phyloP scores from a whole-genome alignment of 495 filamentous ascomycete genomes.

The Geopyxis carbonaria region DNA sequence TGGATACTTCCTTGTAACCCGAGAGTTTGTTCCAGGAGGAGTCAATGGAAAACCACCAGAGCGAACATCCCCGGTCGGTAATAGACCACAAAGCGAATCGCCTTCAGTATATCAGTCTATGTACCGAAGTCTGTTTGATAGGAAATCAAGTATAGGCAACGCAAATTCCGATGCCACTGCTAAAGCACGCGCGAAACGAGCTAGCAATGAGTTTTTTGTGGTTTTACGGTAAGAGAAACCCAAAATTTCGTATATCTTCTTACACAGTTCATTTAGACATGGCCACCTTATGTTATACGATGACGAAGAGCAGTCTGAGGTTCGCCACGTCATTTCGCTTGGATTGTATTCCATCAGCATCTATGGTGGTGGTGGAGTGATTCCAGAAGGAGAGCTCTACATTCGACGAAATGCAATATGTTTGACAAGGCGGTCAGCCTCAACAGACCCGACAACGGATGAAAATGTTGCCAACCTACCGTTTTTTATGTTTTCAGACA shows the following conservation, averaged over 20 bases:
- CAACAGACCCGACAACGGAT: conserved; percentile 36
- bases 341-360: conserved; percentile 74
- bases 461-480: conserved; percentile 43
- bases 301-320: conserved; percentile 73
- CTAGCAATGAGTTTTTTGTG: conserved; percentile 85
- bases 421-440: conserved; percentile 51
- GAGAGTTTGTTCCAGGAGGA: conserved; percentile 78
- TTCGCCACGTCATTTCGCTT: conserved; percentile 84
- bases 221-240: conserved; percentile 48
- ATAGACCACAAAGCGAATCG: conserved; percentile 28
- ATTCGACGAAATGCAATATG: conserved; percentile 91
- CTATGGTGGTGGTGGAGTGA: conserved; percentile 62
- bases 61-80: conserved; percentile 59
- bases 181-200: conserved; percentile 48
- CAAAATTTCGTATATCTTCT: conserved; percentile 5
- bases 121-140: conserved; percentile 90
- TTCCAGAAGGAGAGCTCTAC: conserved; percentile 83
- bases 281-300: conserved; percentile 96
- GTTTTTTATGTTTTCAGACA: conserved; percentile 87
- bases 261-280: conserved; percentile 42
- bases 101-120: conserved; percentile 93
- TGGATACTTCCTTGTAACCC: conserved; percentile 86
- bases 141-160: conserved; percentile 40
- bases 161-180: conserved; percentile 20
- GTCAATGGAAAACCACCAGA: conserved; percentile 87